phyloP scores from a whole-genome alignment of 2,329 filamentous ascomycete genomes.

The Trichophyton simii region DNA sequence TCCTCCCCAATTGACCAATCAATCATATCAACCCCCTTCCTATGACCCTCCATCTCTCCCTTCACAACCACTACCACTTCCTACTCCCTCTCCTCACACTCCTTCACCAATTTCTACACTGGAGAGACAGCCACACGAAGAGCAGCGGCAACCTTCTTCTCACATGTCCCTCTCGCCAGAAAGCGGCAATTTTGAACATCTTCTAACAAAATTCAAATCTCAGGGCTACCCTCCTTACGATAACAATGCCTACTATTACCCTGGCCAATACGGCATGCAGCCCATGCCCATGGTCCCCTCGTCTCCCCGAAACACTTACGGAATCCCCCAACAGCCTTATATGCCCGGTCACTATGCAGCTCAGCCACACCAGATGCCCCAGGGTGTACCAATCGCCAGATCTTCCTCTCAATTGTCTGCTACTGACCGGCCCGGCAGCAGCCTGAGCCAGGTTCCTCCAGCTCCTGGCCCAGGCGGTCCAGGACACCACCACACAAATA shows the following conservation, averaged over 20 bases:
- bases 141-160: constrained; percentile 2
- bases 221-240: constrained; percentile 47
- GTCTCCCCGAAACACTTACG: constrained; percentile 36
- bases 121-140: background rate
- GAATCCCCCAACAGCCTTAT: constrained; percentile 38
- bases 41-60: constrained; percentile 6
- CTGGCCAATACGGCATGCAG: constrained; percentile 28
- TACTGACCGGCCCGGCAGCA: constrained; percentile 51
- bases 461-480: constrained; percentile 39
- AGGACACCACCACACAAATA: constrained; percentile 35
- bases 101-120: constrained; percentile 13
- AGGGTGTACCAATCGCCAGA: constrained; percentile 63
- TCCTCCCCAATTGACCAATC: constrained; percentile 9
- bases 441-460: constrained; percentile 45
- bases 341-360: constrained; percentile 42
- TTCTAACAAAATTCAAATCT: constrained; percentile 53
- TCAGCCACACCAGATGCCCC: constrained; percentile 37
- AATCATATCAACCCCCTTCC: background rate
- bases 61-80: background rate
- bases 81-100: constrained; percentile 1
- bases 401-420: constrained; percentile 66
- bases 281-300: constrained; percentile 26
- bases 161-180: constrained; percentile 54
- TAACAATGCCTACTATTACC: constrained; percentile 35
- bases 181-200: constrained; percentile 57